Percentiles rank a stretch among this genome's conserved stretches.
Evolutionary conservation across 2,329 filamentous ascomycete species (phyloP).

Genomic region (Bipolaris cookei): DNA sequence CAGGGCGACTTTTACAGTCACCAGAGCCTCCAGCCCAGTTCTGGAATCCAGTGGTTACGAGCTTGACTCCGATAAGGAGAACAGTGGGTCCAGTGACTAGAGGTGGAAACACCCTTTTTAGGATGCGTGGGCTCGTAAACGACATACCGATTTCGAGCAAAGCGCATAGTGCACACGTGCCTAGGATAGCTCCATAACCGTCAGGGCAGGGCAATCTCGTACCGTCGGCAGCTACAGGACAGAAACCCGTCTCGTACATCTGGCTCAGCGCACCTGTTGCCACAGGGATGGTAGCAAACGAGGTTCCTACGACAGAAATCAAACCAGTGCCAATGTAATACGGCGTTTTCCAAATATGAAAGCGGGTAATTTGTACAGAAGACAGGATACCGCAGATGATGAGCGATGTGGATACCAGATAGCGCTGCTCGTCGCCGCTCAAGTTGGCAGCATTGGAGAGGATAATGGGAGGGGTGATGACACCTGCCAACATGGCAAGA

Average conservation of each 20-base stretch:
- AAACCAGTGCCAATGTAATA: slow-evolving; percentile 73
- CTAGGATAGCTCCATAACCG: slow-evolving; percentile 77
- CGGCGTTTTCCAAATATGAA: slow-evolving; percentile 73
- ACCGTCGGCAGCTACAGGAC: slow-evolving; percentile 65
- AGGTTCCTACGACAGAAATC: slow-evolving; percentile 79
- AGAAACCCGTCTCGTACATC: slow-evolving; percentile 78
- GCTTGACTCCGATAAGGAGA: slow-evolving; percentile 73
- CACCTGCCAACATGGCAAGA: slow-evolving; percentile 70
- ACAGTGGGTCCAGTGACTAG: slow-evolving; percentile 74
- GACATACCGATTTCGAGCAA: slow-evolving; percentile 74
- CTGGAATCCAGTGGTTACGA: slow-evolving; percentile 74
- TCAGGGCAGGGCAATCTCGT: slow-evolving; percentile 75
- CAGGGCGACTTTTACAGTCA: slow-evolving; percentile 55
- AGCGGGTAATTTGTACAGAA: slow-evolving; percentile 74
- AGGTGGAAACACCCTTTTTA: slow-evolving; percentile 78
- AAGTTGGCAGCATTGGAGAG: slow-evolving; percentile 72
- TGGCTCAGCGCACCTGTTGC: slow-evolving; percentile 74
- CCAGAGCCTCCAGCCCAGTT: slow-evolving; percentile 81
- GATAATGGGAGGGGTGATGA: slow-evolving; percentile 81
- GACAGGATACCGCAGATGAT: slow-evolving; percentile 81
- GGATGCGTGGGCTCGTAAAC: slow-evolving; percentile 71
- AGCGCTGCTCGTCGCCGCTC: slow-evolving; percentile 66
- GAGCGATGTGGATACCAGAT: slow-evolving; percentile 77
- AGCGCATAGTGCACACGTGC: slow-evolving; percentile 61
- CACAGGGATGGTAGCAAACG: slow-evolving; percentile 77